phyloP scores from a whole-genome alignment of 305 asterid species.

The Lippia alba region DNA sequence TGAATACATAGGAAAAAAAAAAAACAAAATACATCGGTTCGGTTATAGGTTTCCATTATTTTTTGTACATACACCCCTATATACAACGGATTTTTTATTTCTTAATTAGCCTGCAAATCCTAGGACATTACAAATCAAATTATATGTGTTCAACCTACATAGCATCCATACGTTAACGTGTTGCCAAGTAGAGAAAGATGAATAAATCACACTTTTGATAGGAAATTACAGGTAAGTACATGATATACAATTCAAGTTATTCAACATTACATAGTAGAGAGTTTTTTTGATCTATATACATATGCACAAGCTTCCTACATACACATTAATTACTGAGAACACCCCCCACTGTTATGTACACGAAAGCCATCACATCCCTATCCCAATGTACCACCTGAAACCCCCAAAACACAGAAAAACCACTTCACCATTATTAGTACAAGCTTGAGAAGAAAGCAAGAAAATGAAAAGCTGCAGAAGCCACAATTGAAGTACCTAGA shows the following conservation, averaged over 20 bases:
- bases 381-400: slow-evolving; percentile 36
- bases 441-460: background rate
- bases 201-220: background rate
- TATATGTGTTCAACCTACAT: too few relatives aligned
- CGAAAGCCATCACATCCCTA: slow-evolving; percentile 28
- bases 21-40: too few relatives aligned
- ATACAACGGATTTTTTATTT: too few relatives aligned
- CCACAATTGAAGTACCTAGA: slow-evolving; percentile 13
- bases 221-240: background rate
- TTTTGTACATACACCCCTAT: too few relatives aligned
- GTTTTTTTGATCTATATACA: slow-evolving; percentile 32
- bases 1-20: too few relatives aligned
- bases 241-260: slow-evolving; percentile 26
- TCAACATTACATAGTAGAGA: slow-evolving; percentile 23
- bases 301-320: slow-evolving; percentile 35
- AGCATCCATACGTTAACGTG: too few relatives aligned
- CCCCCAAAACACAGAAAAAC: background rate
- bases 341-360: slow-evolving; percentile 42
- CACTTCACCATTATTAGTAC: background rate
- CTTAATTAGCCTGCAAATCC: too few relatives aligned
- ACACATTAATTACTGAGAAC: slow-evolving; percentile 26
- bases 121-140: too few relatives aligned
- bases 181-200: background rate
- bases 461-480: background rate
- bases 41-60: too few relatives aligned